phyloP scores from a whole-genome alignment of 768 basidiomycete species.

The Termitomyces sp. region DNA sequence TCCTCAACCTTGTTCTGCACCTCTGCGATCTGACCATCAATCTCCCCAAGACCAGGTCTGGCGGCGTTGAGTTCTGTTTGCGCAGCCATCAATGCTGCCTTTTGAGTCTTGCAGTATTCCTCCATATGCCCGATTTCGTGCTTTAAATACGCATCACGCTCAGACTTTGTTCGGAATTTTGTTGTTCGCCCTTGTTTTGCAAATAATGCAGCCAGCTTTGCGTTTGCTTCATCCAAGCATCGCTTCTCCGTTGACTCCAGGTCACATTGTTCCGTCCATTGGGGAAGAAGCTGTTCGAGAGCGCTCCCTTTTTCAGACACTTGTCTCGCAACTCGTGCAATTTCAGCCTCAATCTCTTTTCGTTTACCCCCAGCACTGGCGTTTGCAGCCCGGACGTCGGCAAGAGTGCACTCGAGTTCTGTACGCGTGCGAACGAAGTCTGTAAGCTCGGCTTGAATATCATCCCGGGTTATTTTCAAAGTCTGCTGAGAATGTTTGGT shows the following conservation, averaged over 20 bases:
- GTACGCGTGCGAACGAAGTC: slow-evolving; percentile 84
- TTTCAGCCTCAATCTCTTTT: slow-evolving; percentile 58
- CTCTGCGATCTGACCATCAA: slow-evolving; percentile 54
- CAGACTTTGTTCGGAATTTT: slow-evolving; percentile 77
- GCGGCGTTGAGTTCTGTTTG: slow-evolving; percentile 44
- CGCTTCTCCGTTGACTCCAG: slow-evolving; percentile 53
- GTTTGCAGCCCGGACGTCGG: slow-evolving; percentile 67
- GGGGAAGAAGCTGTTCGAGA: slow-evolving; percentile 63
- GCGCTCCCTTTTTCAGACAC: slow-evolving; percentile 57
- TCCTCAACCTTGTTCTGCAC: slow-evolving; percentile 62
- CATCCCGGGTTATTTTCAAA: slow-evolving; percentile 61
- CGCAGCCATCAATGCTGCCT: slow-evolving; percentile 48
- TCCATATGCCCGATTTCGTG: slow-evolving; percentile 73
- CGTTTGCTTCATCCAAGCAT: slow-evolving; percentile 69
- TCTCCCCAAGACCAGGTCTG: slow-evolving; percentile 42
- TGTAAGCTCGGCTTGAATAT: slow-evolving; percentile 77
- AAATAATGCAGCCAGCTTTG: slow-evolving; percentile 68
- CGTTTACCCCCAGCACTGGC: slow-evolving; percentile 62
- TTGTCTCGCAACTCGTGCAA: slow-evolving; percentile 51
- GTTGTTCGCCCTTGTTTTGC: slow-evolving; percentile 88
- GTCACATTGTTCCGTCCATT: slow-evolving; percentile 58
- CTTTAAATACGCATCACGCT: slow-evolving; percentile 80
- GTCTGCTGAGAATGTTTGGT: slow-evolving; percentile 70
- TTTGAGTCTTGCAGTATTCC: slow-evolving; percentile 52
- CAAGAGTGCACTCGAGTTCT: slow-evolving; percentile 79